Base-by-base conservation (phyloP, 305 asterid genomes). In the Rubia peregrina region DNA sequence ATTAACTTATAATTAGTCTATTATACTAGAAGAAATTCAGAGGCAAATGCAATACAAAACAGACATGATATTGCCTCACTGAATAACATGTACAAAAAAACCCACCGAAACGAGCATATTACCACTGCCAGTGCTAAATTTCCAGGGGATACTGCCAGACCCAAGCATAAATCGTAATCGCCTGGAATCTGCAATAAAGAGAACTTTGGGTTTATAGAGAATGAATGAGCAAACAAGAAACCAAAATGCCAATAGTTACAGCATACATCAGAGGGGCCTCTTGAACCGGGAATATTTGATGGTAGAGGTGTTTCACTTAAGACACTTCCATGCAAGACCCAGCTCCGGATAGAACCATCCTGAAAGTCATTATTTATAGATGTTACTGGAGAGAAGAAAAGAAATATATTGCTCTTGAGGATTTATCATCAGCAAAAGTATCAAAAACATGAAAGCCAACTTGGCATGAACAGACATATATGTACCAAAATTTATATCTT, bases 61-160 rank as follows among this genome's bases (percentile, higher is more conserved):
- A 22, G 38, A 22, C 55, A 44, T 0, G 14, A 24, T 12, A 10
- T 7, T 14, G 48, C 36, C 16, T 17, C 48, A 63, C 19, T 36
- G 43, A 9, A 9, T 10, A 17, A 6, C 14, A 30, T 13, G 0
- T 5, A 30, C 4, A 14, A 24, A 11, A 17, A 40, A 19, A 19
- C 5, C 21, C 14, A 12, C n/a, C 0, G 81, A 61, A 67, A 71
- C 65, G 70, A 67, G 62, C 49, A 75, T 16, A 43, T 70, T 90
- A 92, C 98, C 97, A 88, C 89, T 22, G 95, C 95, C 80, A 90
- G 72, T 75, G 88, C 88, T 83, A 93, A 85, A 79, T 80, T 89
- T 81, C 96, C 96, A 63, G 94, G 95, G 68, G 98, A 93, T 71
- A 89, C 71, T 16, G 97, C 92, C 71, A 93, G 81, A 79, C 98